Percentiles rank a stretch among this genome's conserved stretches.
Evolutionary conservation across 306 rosid species (phyloP).

Genomic region (Chamaecrista fasciculata): DNA sequence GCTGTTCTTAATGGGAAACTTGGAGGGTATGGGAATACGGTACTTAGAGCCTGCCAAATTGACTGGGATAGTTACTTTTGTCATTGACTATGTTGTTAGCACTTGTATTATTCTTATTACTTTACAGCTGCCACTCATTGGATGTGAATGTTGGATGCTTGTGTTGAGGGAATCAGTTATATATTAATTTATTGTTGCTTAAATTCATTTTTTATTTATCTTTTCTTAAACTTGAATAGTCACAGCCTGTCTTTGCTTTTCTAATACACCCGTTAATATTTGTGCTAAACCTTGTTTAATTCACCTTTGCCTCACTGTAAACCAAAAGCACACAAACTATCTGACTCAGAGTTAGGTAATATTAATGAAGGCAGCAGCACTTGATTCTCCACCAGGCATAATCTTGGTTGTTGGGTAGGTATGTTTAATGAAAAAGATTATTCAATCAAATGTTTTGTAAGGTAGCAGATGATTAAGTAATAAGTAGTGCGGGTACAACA

Average conservation of each 20-base stretch:
- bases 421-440: too few relatives aligned
- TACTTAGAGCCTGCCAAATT: constrained; percentile 29
- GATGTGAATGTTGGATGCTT: constrained; percentile 50
- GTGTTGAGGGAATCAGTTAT: constrained; percentile 40
- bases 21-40: constrained; percentile 15
- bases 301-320: neutral
- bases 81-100: constrained; percentile 42
- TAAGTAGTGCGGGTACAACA: too few relatives aligned
- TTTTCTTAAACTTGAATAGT: neutral
- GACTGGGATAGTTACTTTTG: constrained; percentile 50
- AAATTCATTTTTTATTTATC: neutral
- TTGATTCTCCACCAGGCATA: too few relatives aligned
- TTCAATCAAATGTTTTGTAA: too few relatives aligned
- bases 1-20: constrained; percentile 50
- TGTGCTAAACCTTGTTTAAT: neutral
- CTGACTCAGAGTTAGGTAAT: too few relatives aligned
- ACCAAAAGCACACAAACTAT: neutral
- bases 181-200: constrained; percentile 34
- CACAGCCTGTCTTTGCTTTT: neutral
- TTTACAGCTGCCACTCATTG: constrained; percentile 35
- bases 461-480: too few relatives aligned
- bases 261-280: neutral
- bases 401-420: too few relatives aligned
- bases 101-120: constrained; percentile 42
- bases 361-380: too few relatives aligned